Conservation (phyloP, 805 yeast genomes). For the Candida namnaoensis region DNA sequence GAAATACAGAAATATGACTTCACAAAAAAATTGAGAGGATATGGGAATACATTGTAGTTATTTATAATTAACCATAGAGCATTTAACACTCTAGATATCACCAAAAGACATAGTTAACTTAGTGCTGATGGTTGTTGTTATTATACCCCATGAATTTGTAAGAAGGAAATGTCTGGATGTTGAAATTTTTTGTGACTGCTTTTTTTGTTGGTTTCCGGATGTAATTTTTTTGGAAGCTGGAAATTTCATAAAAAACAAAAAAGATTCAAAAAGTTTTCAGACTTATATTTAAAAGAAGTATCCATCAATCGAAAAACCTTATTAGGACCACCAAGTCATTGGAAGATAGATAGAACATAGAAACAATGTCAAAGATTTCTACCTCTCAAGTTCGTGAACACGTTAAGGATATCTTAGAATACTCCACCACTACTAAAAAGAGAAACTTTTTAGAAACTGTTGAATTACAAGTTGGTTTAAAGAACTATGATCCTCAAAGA, state of each 20-base stretch:
- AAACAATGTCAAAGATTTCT: constrained; percentile 75
- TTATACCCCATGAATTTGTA: too few species aligned
- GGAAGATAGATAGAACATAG: constrained; percentile 60
- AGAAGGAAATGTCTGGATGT: not conserved
- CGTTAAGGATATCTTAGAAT: constrained; percentile 85
- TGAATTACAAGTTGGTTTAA: constrained; percentile 98
- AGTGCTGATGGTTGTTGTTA: too few species aligned
- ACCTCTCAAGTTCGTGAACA: constrained; percentile 92
- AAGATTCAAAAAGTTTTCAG: not conserved
- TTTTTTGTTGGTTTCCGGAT: not conserved
- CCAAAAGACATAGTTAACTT: too few species aligned
- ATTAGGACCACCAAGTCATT: constrained; percentile 45
- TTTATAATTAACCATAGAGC: too few species aligned
- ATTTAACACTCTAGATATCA: too few species aligned
- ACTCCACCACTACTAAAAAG: constrained; percentile 95
- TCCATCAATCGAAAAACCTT: constrained; percentile 37
- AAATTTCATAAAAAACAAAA: too few species aligned
- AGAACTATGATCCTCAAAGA: constrained; percentile 99
- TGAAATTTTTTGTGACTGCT: not conserved
- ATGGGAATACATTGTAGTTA: too few species aligned
- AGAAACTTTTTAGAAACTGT: constrained; percentile 99
- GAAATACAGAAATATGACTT: too few species aligned
- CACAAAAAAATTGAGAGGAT: too few species aligned
- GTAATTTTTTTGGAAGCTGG: not conserved
- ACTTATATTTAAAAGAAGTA: not conserved